phyloP scores from a whole-genome alignment of 352 stramenopile genomes.

The Paralagenidium karlingii region DNA sequence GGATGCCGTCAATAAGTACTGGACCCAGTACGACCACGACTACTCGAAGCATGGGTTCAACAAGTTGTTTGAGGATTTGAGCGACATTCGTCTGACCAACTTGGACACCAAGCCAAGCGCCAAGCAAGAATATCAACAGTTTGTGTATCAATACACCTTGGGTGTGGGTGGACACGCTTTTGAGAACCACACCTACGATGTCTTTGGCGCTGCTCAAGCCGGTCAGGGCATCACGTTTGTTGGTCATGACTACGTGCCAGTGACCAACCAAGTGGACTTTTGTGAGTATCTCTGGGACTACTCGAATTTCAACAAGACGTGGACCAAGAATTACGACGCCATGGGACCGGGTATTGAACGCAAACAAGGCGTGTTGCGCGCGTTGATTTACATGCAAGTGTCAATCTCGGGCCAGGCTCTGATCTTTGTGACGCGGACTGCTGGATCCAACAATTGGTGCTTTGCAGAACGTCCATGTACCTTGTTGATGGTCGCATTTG shows the following conservation, averaged over 20 bases:
- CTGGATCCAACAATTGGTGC: constrained; percentile 10
- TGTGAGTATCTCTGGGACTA: constrained; percentile 9
- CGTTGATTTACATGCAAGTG: constrained; percentile 8
- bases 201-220: background rate
- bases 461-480: constrained; percentile 9
- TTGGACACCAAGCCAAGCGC: constrained; percentile 2
- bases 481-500: constrained; percentile 8
- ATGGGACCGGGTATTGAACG: constrained; percentile 8
- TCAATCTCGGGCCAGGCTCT: constrained; percentile 9
- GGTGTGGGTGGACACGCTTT: background rate
- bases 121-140: constrained; percentile 1
- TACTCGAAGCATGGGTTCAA: constrained; percentile 1
- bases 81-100: constrained; percentile 5
- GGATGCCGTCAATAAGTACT: constrained; percentile 2
- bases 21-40: background rate
- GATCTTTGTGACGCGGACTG: constrained; percentile 9
- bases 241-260: constrained; percentile 3
- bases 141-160: constrained; percentile 5
- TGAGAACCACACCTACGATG: background rate
- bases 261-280: constrained; percentile 7
- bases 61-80: constrained; percentile 4
- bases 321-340: constrained; percentile 2
- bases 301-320: constrained; percentile 8
- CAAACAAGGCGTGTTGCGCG: constrained; percentile 6
- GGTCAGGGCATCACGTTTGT: constrained; percentile 5